A percentile compares a stretch with the other conserved stretches of the same genome.
Conservation (phyloP, 352 stramenopile genomes). For the Phytophthora aleatoria region DNA sequence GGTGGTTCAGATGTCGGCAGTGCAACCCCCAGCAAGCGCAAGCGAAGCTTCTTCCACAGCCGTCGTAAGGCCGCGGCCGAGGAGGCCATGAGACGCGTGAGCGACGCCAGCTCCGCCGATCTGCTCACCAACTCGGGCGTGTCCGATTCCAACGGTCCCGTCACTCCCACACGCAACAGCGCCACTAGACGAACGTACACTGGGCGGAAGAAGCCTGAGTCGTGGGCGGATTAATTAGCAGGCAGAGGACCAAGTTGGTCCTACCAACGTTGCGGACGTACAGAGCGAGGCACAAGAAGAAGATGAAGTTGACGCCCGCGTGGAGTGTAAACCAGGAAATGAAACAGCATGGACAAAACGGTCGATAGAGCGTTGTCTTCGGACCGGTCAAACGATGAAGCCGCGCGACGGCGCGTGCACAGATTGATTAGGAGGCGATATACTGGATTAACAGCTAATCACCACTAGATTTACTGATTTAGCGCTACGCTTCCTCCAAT, state of each 20-base stretch:
- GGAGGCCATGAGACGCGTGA: conserved; percentile 44
- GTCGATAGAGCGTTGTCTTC: neutral
- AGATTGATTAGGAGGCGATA: neutral
- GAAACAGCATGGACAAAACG: conserved; percentile 19
- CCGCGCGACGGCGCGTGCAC: too few relatives aligned
- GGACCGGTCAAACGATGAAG: too few relatives aligned
- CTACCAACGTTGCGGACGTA: conserved; percentile 19
- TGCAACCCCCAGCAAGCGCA: conserved; percentile 37
- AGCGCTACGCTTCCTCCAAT: conserved; percentile 4
- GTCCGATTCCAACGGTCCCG: conserved; percentile 32
- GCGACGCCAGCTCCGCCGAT: conserved; percentile 31
- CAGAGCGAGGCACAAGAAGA: conserved; percentile 14
- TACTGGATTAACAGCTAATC: neutral
- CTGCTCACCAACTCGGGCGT: conserved; percentile 39
- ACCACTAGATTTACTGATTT: neutral
- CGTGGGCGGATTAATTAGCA: conserved; percentile 65
- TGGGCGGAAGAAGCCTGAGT: conserved; percentile 79
- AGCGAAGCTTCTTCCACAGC: conserved; percentile 49
- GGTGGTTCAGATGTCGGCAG: conserved; percentile 42
- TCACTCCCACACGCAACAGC: conserved; percentile 20
- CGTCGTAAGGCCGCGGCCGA: conserved; percentile 42
- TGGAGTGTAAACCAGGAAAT: conserved; percentile 28
- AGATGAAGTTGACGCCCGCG: conserved; percentile 22
- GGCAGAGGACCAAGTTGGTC: conserved; percentile 5
- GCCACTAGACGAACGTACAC: conserved; percentile 64